Base-by-base conservation (phyloP, 176 grass and related monocot genomes). In the Cenchrus fungigraminus region DNA sequence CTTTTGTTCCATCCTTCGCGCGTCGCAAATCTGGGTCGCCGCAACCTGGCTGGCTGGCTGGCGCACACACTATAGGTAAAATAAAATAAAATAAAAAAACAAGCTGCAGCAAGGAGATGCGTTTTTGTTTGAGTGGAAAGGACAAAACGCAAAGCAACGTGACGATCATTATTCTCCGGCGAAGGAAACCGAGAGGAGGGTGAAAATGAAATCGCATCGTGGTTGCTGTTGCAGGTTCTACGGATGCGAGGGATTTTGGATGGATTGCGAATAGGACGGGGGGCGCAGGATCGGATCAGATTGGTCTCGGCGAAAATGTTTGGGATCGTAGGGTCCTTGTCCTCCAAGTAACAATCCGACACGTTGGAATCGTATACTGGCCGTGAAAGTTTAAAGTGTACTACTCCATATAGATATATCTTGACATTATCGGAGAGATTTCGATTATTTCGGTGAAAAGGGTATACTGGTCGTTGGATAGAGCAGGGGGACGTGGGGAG, bases 131-230 rank as follows among this genome's bases (percentile, higher is more conserved):
- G 13, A 6, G n/a, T 3, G 66, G 40, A 81, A 0, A 76, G n/a
- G 77, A 81, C 88, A 81, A 77, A 47, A 47, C 3, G 22, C 6
- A 79, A 40, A 16, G 6, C 72, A 76, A 63, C 55, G 51, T 70
- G 51, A 16, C 51, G 43, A 58, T 16, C 12, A 49, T 25, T 22
- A 49, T 25, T 2, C 12, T 68, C 6, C 14, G 8, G 6, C 10
- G 59, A 52, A 73, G 22, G 9, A 55, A 34, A 74, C 70, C 61
- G 32, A 37, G 45, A 37, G 47, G 37, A 12, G 12, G 51, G 2
- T 53, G 64, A 70, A 32, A 44, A 11, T 57, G 32, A 22, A 19
- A 1, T 13, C 19, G 43, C 62, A 61, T 81, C 29, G 28, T 37
- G 28, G 49, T 14, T 79, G 42, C 74, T 25, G 75, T 14, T 79